Conservation (phyloP, 177 flowering plant genomes). For the Vitis hybrid region DNA sequence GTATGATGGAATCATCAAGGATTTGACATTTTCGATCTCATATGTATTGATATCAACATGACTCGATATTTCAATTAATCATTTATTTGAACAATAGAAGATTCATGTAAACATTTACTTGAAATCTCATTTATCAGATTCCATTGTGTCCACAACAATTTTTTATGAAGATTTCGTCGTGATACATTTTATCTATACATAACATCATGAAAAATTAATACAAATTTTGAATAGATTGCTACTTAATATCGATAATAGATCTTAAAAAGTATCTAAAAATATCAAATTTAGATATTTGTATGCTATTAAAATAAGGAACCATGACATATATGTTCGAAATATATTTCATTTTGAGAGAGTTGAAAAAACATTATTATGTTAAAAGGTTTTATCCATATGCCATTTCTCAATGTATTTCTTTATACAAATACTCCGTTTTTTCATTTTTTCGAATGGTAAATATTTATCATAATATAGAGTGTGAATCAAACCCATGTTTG, state of each 20-base stretch:
- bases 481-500: neutral
- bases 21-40: neutral
- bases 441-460: neutral
- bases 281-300: constrained; percentile 3
- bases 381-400: constrained; percentile 6
- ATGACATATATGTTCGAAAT: constrained; percentile 15
- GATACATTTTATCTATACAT: too few relatives aligned
- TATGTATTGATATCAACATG: too few relatives aligned
- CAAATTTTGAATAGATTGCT: too few relatives aligned
- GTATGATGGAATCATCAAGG: neutral
- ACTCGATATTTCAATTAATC: too few relatives aligned
- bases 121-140: too few relatives aligned
- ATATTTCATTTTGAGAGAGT: constrained; percentile 19
- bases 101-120: too few relatives aligned
- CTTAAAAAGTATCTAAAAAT: neutral
- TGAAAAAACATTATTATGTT: constrained; percentile 13
- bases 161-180: too few relatives aligned
- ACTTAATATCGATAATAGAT: too few relatives aligned
- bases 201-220: too few relatives aligned
- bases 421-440: constrained; percentile 4
- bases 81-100: too few relatives aligned
- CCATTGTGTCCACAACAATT: too few relatives aligned
- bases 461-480: neutral
- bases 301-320: neutral
- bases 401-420: constrained; percentile 13